These are phyloP conservation scores for Scolecobasidium constrictum DNA, from an alignment of 2,329 filamentous ascomycete species.

Conservation along the genomic window DNA sequence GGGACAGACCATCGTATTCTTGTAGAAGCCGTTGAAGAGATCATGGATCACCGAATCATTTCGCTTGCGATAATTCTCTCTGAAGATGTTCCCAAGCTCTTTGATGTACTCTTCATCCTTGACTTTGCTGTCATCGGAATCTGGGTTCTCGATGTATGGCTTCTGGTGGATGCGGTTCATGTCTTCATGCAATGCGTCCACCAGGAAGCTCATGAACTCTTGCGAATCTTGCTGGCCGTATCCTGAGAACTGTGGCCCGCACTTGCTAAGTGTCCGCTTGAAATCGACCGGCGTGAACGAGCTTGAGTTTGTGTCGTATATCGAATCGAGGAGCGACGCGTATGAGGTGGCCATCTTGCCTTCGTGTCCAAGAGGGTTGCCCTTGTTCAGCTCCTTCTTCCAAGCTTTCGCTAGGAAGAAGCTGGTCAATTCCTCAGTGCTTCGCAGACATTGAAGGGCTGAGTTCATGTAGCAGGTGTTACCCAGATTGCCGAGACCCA, in stretches of 20 bases:
- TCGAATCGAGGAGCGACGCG: slow-evolving; percentile 60
- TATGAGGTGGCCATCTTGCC: slow-evolving; percentile 84
- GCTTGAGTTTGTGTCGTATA: slow-evolving; percentile 59
- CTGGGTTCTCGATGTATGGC: slow-evolving; percentile 93
- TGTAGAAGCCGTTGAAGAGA: slow-evolving; percentile 95
- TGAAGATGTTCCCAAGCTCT: slow-evolving; percentile 77
- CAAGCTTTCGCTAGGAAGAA: slow-evolving; percentile 58
- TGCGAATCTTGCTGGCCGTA: slow-evolving; percentile 97
- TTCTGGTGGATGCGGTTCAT: slow-evolving; percentile 90
- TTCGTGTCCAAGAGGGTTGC: slow-evolving; percentile 75
- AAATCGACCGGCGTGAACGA: slow-evolving; percentile 69
- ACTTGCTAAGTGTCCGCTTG: slow-evolving; percentile 70
- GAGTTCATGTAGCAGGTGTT: slow-evolving; percentile 99
- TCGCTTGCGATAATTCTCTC: slow-evolving; percentile 81
- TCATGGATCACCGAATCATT: slow-evolving; percentile 95
- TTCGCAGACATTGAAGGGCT: slow-evolving; percentile 85
- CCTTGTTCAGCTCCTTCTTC: slow-evolving; percentile 69
- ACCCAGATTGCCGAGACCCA: slow-evolving; percentile 80
- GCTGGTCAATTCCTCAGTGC: slow-evolving; percentile 83
- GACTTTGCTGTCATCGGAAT: slow-evolving; percentile 94
- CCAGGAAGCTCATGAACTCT: slow-evolving; percentile 87
- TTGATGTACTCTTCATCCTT: slow-evolving; percentile 69
- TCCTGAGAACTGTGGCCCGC: slow-evolving; percentile 78
- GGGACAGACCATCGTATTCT: slow-evolving; percentile 90
- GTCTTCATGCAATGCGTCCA: slow-evolving; percentile 92